phyloP scores from a whole-genome alignment of 768 basidiomycete genomes.

The Hygrocybe coccinea region DNA sequence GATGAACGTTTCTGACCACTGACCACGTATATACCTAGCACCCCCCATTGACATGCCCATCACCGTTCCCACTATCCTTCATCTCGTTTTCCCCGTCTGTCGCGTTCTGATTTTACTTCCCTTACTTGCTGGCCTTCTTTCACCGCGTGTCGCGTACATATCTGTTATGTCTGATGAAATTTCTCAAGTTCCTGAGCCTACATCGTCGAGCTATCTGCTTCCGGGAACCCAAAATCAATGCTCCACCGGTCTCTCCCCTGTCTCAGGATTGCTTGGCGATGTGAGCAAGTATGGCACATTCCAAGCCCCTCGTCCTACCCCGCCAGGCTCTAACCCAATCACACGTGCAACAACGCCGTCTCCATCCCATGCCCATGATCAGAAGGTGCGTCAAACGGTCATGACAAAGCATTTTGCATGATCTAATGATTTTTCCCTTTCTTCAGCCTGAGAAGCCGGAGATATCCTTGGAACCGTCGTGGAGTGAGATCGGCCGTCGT shows the following conservation, averaged over 20 bases:
- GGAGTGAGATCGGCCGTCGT: conserved; percentile 63
- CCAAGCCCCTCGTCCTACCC: conserved; percentile 43
- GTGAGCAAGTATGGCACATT: conserved; percentile 75
- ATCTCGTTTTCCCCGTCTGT: conserved; percentile 52
- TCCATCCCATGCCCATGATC: conserved; percentile 35
- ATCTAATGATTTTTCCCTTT: not conserved
- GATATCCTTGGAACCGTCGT: conserved; percentile 59
- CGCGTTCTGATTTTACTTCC: conserved; percentile 60
- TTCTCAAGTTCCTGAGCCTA: conserved; percentile 34
- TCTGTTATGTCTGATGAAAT: conserved; percentile 42
- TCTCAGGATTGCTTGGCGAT: conserved; percentile 37
- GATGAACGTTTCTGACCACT: conserved; percentile 9
- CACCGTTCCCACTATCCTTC: conserved; percentile 25
- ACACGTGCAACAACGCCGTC: conserved; percentile 50
- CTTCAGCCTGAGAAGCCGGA: conserved; percentile 41
- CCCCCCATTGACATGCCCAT: not conserved
- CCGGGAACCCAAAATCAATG: conserved; percentile 42
- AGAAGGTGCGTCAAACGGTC: not conserved
- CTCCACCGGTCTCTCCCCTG: conserved; percentile 50
- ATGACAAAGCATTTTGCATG: no score
- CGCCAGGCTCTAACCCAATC: conserved; percentile 49
- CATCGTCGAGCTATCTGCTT: conserved; percentile 51
- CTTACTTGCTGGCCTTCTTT: conserved; percentile 55
- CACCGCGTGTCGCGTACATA: conserved; percentile 63
- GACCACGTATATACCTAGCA: not conserved